phyloP scores from a whole-genome alignment of 345 rosid species.

The Brassica incana region DNA sequence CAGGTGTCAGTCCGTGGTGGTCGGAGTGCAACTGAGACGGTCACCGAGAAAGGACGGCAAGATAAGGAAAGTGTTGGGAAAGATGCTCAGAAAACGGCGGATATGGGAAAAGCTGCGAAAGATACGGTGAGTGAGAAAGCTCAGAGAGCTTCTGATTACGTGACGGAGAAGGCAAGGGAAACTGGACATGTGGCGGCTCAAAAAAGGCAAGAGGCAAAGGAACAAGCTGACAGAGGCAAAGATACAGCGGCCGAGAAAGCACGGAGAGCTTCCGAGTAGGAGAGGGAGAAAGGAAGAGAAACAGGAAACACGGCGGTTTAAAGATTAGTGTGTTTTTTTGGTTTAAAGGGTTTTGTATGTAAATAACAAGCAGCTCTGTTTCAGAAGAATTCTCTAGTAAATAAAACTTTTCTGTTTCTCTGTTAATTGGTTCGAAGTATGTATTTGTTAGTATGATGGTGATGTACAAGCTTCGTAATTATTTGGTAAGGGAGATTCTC shows the following conservation, averaged over 20 bases:
- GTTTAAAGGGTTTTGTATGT: background rate
- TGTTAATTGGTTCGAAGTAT: background rate
- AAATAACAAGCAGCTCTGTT: background rate
- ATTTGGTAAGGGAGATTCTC: background rate
- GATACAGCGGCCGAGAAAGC: slow-evolving; percentile 42
- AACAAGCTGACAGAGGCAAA: slow-evolving; percentile 34
- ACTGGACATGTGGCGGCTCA: slow-evolving; percentile 28
- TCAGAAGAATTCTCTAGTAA: background rate
- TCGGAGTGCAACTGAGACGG: background rate
- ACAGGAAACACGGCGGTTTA: background rate
- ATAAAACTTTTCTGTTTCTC: background rate
- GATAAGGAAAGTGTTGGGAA: slow-evolving; percentile 27
- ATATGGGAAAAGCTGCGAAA: slow-evolving; percentile 33
- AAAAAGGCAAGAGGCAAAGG: slow-evolving; percentile 40
- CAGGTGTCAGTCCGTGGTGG: slow-evolving; percentile 17
- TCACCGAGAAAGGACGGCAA: background rate
- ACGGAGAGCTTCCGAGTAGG: slow-evolving; percentile 29
- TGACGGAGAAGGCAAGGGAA: slow-evolving; percentile 28
- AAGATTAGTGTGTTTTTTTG: too few species aligned
- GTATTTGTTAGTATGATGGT: too few species aligned
- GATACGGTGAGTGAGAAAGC: slow-evolving; percentile 32
- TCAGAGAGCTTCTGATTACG: slow-evolving; percentile 29
- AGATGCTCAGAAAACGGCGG: slow-evolving; percentile 37
- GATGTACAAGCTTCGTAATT: background rate
- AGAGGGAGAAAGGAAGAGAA: slow-evolving; percentile 32